phyloP scores from a whole-genome alignment of 306 rosid genomes.

The Begonia loranthoides region DNA sequence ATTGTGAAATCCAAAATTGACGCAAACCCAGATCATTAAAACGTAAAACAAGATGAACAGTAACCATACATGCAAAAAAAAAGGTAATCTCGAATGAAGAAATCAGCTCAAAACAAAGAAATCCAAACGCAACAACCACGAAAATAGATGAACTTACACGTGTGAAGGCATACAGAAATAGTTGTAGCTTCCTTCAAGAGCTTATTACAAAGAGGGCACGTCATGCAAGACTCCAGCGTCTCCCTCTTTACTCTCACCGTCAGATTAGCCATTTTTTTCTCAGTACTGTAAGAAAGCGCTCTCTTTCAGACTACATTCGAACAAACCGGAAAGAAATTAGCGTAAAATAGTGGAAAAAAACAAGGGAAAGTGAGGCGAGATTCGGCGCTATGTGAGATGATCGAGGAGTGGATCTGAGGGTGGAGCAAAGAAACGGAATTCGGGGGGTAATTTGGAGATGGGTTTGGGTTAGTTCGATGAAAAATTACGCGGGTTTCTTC shows the following conservation, averaged over 20 bases:
- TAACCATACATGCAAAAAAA: constrained; percentile 8
- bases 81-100: constrained; percentile 17
- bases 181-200: constrained; percentile 80
- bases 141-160: constrained; percentile 38
- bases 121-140: constrained; percentile 1
- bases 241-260: constrained; percentile 57
- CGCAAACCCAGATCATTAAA: constrained; percentile 12
- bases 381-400: constrained; percentile 11
- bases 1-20: constrained; percentile 1
- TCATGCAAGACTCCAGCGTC: constrained; percentile 72
- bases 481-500: constrained; percentile 27
- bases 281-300: not conserved
- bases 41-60: constrained; percentile 7
- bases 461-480: constrained; percentile 16
- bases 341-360: not conserved
- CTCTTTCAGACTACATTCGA: constrained; percentile 17
- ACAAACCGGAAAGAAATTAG: constrained; percentile 2
- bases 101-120: constrained; percentile 3
- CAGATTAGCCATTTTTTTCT: constrained; percentile 30
- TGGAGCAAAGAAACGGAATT: constrained; percentile 11
- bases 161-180: constrained; percentile 86
- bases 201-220: constrained; percentile 82
- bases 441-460: constrained; percentile 25
- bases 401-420: constrained; percentile 38
- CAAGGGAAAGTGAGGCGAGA: not conserved